Evolutionary conservation across 352 stramenopile genomes (phyloP), one percentile per base, ranked within the genome.

Genomic region (Pythium rishiriense): DNA sequence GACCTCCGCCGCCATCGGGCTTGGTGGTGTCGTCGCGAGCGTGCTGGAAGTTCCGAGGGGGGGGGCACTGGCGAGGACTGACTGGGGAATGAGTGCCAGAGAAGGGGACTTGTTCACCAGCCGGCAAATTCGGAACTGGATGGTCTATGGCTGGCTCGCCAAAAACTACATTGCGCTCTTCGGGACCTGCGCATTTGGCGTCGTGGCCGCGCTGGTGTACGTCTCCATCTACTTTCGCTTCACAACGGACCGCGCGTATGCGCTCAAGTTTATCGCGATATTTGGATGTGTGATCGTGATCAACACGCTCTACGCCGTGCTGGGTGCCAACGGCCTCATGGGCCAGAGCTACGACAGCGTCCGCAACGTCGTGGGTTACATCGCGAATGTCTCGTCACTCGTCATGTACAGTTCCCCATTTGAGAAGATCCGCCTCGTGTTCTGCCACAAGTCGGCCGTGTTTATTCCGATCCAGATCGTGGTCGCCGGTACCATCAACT

Each of bases 391-490:
- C 11, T 75, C 80, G 22, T 78, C 71, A 1, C 29, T 87, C 55
- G 68, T 79, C 74, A 35, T 86, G 29, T 86, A 83, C 68, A 70
- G 67, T 39, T 88, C 76, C 28, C 79, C 79, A 4, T 82, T 88
- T 43, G 73, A 82, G 37, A 88, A 81, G 43, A 70, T 86, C 58
- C 55, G 56, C 29, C 63, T 79, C 28, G 79, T 88, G 15, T 31
- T 86, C 51, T 70, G 68, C 61, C 73, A 75, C 72, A 74, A 74
- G 29, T 80, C 75, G 19, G 75, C 71, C 0, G 69, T 85, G 41
- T 78, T 80, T 65, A 75, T 88, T 45, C 76, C 79, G 10, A 85
- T 86, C 42, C 68, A 83, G 59, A 76, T 88, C 58, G 76, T 86
- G 12, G 51, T 74, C 29, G 70, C 74, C 10, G 74, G 73, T 35